phyloP scores from a whole-genome alignment of 2,329 filamentous ascomycete genomes.

The Sporothrix dimorphospora region DNA sequence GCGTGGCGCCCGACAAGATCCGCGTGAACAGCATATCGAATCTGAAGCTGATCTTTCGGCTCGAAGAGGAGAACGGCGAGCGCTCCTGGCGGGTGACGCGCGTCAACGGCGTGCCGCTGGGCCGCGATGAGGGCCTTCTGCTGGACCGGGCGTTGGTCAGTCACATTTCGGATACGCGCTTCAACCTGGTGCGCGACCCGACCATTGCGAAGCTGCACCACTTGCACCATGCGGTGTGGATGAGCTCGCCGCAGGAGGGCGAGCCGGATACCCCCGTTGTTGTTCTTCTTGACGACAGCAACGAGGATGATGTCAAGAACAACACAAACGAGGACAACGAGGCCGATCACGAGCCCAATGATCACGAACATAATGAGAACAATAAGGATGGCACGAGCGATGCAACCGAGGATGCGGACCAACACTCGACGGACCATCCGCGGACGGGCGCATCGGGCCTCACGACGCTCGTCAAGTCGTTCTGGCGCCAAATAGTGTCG shows the following conservation, averaged over 20 bases:
- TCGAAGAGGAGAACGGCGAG: constrained; percentile 56
- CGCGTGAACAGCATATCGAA: constrained; percentile 58
- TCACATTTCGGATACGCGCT: constrained; percentile 80
- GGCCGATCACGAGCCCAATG: not conserved
- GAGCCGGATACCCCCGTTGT: constrained; percentile 22
- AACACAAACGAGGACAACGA: constrained; percentile 13
- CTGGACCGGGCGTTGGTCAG: constrained; percentile 76
- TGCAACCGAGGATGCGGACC: not conserved
- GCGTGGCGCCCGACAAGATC: constrained; percentile 51
- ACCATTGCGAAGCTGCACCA: constrained; percentile 45
- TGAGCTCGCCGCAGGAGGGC: constrained; percentile 38
- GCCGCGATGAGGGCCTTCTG: constrained; percentile 84
- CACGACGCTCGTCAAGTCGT: constrained; percentile 51
- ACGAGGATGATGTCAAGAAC: constrained; percentile 33
- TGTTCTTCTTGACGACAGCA: constrained; percentile 27
- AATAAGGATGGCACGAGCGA: not conserved
- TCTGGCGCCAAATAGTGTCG: constrained; percentile 50
- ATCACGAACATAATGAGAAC: not conserved
- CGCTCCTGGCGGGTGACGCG: constrained; percentile 72
- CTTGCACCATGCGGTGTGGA: constrained; percentile 71
- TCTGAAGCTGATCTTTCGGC: constrained; percentile 67
- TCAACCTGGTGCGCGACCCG: constrained; percentile 74
- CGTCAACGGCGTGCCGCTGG: constrained; percentile 78
- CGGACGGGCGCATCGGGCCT: constrained; percentile 34
- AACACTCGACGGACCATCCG: not conserved